A percentile compares a stretch with the other conserved stretches of the same genome.
phyloP scores from a whole-genome alignment of 306 rosid species.

The Begonia fuchsioides region DNA sequence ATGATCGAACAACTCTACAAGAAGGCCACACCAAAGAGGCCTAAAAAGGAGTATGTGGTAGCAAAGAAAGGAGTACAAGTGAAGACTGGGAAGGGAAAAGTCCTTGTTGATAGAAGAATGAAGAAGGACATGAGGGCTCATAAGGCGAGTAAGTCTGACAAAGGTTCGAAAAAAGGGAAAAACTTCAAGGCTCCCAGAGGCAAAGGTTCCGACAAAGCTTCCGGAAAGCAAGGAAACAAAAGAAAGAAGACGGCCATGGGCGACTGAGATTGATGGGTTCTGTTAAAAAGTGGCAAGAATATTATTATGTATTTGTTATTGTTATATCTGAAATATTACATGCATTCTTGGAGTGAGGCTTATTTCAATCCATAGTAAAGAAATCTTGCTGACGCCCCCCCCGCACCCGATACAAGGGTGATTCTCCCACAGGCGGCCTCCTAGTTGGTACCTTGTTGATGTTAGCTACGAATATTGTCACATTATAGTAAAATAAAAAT shows the following conservation, averaged over 20 bases:
- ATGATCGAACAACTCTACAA: conserved; percentile 69
- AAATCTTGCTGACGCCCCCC: too few relatives aligned
- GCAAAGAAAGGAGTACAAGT: conserved; percentile 98
- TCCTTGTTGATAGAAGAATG: conserved; percentile 71
- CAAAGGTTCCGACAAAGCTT: conserved; percentile 36
- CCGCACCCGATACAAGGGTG: too few relatives aligned
- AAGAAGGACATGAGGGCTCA: conserved; percentile 59
- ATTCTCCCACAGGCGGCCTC: too few relatives aligned
- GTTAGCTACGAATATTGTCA: too few relatives aligned
- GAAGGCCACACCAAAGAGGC: conserved; percentile 59
- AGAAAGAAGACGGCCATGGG: conserved; percentile 14
- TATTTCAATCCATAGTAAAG: too few relatives aligned
- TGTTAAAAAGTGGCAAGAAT: background rate
- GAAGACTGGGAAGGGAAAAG: conserved; percentile 54
- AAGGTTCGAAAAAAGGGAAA: conserved; percentile 29
- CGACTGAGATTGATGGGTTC: background rate
- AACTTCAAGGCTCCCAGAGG: conserved; percentile 33
- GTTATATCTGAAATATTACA: too few relatives aligned
- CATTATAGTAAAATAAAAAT: too few relatives aligned
- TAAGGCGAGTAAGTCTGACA: conserved; percentile 31
- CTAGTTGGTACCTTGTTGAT: too few relatives aligned
- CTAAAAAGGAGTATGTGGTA: conserved; percentile 76
- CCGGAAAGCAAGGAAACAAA: conserved; percentile 26
- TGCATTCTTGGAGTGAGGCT: too few relatives aligned
- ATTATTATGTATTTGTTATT: too few relatives aligned